phyloP scores from a whole-genome alignment of 208 protist genomes.

The Trypanosoma vivax region DNA sequence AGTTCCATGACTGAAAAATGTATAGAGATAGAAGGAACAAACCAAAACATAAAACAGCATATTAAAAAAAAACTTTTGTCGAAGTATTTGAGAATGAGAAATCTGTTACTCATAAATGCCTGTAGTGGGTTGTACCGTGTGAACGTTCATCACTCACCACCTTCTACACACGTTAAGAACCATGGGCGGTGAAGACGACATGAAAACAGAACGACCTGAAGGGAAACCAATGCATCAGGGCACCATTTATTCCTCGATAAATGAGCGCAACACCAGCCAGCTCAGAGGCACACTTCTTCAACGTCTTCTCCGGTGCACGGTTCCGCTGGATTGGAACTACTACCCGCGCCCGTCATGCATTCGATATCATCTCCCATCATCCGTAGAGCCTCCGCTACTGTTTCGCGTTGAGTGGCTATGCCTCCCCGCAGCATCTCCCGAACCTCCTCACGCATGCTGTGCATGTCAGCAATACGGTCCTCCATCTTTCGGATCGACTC shows the following conservation, averaged over 20 bases:
- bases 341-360: neutral
- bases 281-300: too few species aligned
- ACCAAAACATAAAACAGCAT: conserved; percentile 16
- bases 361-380: neutral
- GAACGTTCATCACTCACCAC: too few species aligned
- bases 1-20: conserved; percentile 1
- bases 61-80: too few species aligned
- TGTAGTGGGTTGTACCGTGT: too few species aligned
- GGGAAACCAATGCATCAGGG: conserved; percentile 6
- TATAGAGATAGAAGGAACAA: conserved; percentile 1
- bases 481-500: conserved; percentile 43
- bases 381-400: conserved; percentile 16
- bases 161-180: too few species aligned
- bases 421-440: conserved; percentile 25
- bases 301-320: neutral
- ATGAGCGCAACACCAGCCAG: too few species aligned
- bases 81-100: too few species aligned
- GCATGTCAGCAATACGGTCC: conserved; percentile 40
- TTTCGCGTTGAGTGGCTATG: conserved; percentile 6
- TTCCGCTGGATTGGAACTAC: neutral
- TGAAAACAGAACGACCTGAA: too few species aligned
- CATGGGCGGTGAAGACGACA: too few species aligned
- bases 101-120: too few species aligned
- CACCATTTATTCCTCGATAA: conserved; percentile 16
- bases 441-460: conserved; percentile 64